Conservation (phyloP, 352 stramenopile species). For the Achlya hypogyna region DNA sequence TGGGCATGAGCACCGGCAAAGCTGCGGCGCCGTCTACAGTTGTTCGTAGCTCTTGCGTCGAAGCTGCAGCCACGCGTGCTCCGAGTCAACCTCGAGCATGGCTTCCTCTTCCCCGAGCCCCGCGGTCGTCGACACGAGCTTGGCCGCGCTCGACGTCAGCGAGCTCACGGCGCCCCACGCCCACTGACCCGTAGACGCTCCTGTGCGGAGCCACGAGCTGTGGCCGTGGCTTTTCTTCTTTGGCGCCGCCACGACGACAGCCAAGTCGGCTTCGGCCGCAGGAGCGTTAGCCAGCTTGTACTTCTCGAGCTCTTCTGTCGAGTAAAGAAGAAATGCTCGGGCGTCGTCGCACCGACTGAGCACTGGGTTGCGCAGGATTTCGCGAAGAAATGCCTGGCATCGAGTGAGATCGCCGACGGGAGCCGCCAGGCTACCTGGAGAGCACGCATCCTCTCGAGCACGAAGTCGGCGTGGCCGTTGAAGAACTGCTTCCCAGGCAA, state of each 20-base stretch:
- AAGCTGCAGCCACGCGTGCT: constrained; percentile 14
- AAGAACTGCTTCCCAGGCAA: constrained; percentile 75
- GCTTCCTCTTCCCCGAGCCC: constrained; percentile 25
- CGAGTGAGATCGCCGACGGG: background rate
- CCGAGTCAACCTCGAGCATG: constrained; percentile 4
- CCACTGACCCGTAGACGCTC: constrained; percentile 7
- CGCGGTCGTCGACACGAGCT: constrained; percentile 63
- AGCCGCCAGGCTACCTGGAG: constrained; percentile 32
- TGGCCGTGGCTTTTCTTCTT: background rate
- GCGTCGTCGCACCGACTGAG: constrained; percentile 63
- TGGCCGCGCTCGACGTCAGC: constrained; percentile 61
- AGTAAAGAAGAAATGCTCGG: constrained; percentile 62
- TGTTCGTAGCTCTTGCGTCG: constrained; percentile 19
- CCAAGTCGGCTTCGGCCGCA: background rate
- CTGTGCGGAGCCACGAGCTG: constrained; percentile 3
- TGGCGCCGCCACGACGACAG: background rate
- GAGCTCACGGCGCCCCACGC: constrained; percentile 58
- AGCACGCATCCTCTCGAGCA: constrained; percentile 69
- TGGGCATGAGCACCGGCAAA: background rate
- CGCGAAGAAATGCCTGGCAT: constrained; percentile 49
- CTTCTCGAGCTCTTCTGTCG: constrained; percentile 73
- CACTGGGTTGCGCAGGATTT: constrained; percentile 55
- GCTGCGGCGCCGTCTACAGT: background rate
- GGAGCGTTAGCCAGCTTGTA: constrained; percentile 21
- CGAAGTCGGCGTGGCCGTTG: constrained; percentile 81